Percentiles rank a stretch among this genome's conserved stretches.
Conservation (phyloP, 257 asterid species). For the Solanum paucissectum region DNA sequence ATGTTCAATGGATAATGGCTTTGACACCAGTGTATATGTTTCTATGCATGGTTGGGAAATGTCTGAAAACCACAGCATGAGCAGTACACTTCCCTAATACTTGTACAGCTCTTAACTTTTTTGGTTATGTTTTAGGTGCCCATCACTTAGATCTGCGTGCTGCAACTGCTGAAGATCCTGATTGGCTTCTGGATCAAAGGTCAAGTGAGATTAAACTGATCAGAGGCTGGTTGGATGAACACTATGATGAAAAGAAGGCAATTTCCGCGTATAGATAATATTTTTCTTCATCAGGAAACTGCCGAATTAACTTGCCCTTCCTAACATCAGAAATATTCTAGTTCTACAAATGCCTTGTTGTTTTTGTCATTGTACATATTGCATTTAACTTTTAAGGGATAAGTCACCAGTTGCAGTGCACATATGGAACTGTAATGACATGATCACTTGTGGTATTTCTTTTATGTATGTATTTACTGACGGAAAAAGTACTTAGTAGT, state of each 20-base stretch:
- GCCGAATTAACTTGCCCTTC: neutral
- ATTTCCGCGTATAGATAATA: conserved; percentile 19
- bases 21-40: neutral
- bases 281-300: neutral
- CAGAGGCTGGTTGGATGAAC: conserved; percentile 51
- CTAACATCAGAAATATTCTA: neutral
- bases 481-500: neutral
- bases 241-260: conserved; percentile 24
- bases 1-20: neutral
- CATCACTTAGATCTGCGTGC: conserved; percentile 90
- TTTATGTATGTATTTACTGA: neutral
- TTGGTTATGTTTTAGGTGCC: conserved; percentile 42
- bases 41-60: neutral
- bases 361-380: neutral
- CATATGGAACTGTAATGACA: neutral
- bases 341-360: neutral
- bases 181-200: conserved; percentile 78
- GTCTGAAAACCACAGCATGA: neutral
- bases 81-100: neutral
- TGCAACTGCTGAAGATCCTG: conserved; percentile 61
- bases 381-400: neutral
- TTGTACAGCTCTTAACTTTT: neutral
- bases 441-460: neutral
- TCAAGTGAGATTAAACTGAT: conserved; percentile 50
- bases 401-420: neutral